Base-by-base conservation (phyloP, 768 basidiomycete genomes). In the Astraeus odoratus region DNA sequence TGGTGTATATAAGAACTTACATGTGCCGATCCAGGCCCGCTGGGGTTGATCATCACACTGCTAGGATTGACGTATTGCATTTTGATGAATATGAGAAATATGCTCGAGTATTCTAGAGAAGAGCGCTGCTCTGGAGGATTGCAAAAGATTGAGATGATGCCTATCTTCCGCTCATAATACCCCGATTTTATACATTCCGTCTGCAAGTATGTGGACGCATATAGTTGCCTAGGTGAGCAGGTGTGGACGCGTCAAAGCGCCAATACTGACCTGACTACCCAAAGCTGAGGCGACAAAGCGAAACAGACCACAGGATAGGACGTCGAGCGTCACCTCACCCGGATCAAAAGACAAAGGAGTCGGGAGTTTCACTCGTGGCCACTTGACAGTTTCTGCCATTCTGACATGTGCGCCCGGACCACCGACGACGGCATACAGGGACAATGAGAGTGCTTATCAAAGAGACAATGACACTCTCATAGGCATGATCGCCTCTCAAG, bases 61-160 rank as follows among this genome's bases (percentile, higher is more conserved):
- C n/a, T 19, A 5, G 52, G 52, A 4, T 43, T 39, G 16, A 51
- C 9, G 29, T 44, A 53, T 6, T 44, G 13, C 48, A 52, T 52
- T 18, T 30, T 30, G 10, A 19, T 8, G 16, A 29, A 6, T 39
- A 20, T 18, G n/a, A 35, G 30, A 15, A 24, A 33, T 36, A 22
- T 23, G n/a, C n/a, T 43, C 13, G 19, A 25, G 15, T 8, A 42
- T 23, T 23, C 33, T 16, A 31, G 13, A 16, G 18, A 31, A 35
- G 47, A 33, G 42, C 27, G 24, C 35, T 37, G 46, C 40, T 47
- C 46, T 36, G 19, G 22, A 35, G 41, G 26, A 18, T 33, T 23
- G 25, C 30, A 27, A 37, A 20, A 27, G 10, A 13, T 6, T 33
- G 31, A 34, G 34, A 20, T 37, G 25, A 44, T 43, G 38, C 12